Conservation (phyloP, 2,329 filamentous ascomycete species). For the Zymoseptoria crescenta region DNA sequence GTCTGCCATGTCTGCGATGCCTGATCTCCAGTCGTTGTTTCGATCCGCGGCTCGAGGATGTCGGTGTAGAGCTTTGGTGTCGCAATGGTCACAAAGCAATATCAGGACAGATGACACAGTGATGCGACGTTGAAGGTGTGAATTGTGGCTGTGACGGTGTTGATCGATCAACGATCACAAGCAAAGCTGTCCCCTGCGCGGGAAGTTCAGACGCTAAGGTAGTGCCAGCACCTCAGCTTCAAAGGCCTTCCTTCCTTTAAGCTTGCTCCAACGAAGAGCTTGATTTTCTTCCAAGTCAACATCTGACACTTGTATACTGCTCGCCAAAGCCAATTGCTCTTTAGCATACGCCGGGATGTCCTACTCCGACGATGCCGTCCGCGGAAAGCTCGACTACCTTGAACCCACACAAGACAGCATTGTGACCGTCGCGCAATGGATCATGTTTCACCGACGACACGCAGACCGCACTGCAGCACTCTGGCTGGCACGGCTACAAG, state of each 20-base stretch:
- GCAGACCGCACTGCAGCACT: slow-evolving; percentile 85
- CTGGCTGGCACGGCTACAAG: slow-evolving; percentile 84
- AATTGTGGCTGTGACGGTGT: not conserved
- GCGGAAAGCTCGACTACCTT: slow-evolving; percentile 86
- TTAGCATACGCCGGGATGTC: slow-evolving; percentile 54
- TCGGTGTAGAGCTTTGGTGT: not conserved
- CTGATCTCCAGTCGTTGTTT: not conserved
- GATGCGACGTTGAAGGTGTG: not conserved
- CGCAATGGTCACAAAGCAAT: not conserved
- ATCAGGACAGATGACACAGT: not conserved
- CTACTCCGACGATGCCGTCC: slow-evolving; percentile 90
- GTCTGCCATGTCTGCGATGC: slow-evolving; percentile 37
- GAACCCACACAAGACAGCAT: slow-evolving; percentile 98
- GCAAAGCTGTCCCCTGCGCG: not conserved
- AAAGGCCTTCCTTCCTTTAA: not conserved
- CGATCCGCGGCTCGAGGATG: not conserved
- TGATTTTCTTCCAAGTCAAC: not conserved
- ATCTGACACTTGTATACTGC: not conserved
- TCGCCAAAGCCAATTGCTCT: not conserved
- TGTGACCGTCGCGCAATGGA: slow-evolving; percentile 94
- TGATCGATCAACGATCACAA: slow-evolving; percentile 1
- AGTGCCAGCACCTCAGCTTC: not conserved
- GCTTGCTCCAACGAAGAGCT: not conserved
- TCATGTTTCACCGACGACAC: slow-evolving; percentile 96
- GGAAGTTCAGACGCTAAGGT: not conserved